Conservation (phyloP, 805 yeast species). For the Teunomyces pallodes region DNA sequence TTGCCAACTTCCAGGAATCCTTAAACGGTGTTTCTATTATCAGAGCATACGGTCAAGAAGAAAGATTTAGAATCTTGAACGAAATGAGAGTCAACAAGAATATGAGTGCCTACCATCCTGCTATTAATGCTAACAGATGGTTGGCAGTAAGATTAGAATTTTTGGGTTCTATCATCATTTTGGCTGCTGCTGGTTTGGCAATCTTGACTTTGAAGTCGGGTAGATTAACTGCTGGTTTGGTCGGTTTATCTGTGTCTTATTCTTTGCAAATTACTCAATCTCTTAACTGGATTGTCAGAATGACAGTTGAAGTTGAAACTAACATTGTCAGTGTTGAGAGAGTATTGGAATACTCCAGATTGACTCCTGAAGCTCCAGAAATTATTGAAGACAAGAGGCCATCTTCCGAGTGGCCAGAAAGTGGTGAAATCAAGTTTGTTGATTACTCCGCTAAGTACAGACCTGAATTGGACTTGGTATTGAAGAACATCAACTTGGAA, state of each 20-base stretch:
- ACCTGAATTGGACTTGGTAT: slow-evolving; percentile 44
- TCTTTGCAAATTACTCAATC: slow-evolving; percentile 92
- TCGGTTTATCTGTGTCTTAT: slow-evolving; percentile 91
- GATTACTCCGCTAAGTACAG: slow-evolving; percentile 43
- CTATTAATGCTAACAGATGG: slow-evolving; percentile 95
- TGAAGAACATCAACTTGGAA: slow-evolving; percentile 35
- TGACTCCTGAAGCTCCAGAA: slow-evolving; percentile 82
- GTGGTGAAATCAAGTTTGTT: slow-evolving; percentile 35
- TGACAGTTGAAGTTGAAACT: slow-evolving; percentile 98
- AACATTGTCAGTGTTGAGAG: slow-evolving; percentile 97
- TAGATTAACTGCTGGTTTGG: slow-evolving; percentile 78
- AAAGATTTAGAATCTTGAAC: slow-evolving; percentile 63
- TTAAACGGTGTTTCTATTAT: slow-evolving; percentile 72
- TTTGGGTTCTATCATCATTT: slow-evolving; percentile 83
- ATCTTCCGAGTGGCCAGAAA: slow-evolving; percentile 33
- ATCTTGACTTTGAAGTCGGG: slow-evolving; percentile 70
- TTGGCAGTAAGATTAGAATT: slow-evolving; percentile 91
- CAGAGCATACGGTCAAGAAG: slow-evolving; percentile 67
- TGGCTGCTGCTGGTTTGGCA: slow-evolving; percentile 80
- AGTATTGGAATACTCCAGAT: slow-evolving; percentile 79
- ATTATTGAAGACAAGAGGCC: slow-evolving; percentile 67
- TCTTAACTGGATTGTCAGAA: slow-evolving; percentile 95
- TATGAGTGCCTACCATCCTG: slow-evolving; percentile 89
- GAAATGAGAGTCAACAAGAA: slow-evolving; percentile 76
- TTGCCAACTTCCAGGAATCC: slow-evolving; percentile 82